Conservation (phyloP, 1,139 yeast genomes). For the Blastobotrys buckinghamii region DNA sequence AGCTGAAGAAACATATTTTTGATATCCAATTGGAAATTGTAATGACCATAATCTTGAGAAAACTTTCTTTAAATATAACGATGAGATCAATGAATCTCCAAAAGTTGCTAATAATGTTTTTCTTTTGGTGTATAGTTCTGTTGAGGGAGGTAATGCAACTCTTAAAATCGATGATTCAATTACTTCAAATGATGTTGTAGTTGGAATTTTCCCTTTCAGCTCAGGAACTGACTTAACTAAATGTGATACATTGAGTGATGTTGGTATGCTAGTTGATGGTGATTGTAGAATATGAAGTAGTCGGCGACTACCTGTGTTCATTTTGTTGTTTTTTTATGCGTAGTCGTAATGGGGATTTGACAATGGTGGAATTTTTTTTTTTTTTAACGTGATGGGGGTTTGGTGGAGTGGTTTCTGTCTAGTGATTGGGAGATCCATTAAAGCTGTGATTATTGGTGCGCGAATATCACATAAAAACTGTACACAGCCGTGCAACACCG, state of each 20-base stretch:
- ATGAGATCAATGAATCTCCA: conserved; percentile 19
- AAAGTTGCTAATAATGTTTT: conserved; percentile 42
- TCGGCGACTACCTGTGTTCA: conserved; percentile 5
- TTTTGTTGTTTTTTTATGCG: not conserved
- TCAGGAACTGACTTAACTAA: conserved; percentile 16
- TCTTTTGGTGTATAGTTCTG: conserved; percentile 41
- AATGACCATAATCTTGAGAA: conserved; percentile 16
- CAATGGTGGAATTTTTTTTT: not conserved
- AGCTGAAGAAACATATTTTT: conserved; percentile 16
- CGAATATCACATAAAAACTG: too few relatives aligned
- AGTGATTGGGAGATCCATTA: too few relatives aligned
- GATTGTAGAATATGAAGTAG: conserved; percentile 16
- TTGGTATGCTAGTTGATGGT: conserved; percentile 19
- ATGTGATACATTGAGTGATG: conserved; percentile 16
- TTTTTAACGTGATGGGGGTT: not conserved
- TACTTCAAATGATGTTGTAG: conserved; percentile 5
- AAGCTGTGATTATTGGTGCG: too few relatives aligned
- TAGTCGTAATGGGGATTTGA: not conserved
- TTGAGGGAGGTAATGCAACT: conserved; percentile 45
- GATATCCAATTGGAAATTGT: conserved; percentile 17
- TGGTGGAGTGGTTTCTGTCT: too few relatives aligned
- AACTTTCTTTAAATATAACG: conserved; percentile 14
- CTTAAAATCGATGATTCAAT: conserved; percentile 36
- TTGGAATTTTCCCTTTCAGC: conserved; percentile 4
- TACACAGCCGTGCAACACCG: too few relatives aligned